Evolutionary conservation across 345 rosid species (phyloP).

Genomic region (Eucalyptus dawsonii): DNA sequence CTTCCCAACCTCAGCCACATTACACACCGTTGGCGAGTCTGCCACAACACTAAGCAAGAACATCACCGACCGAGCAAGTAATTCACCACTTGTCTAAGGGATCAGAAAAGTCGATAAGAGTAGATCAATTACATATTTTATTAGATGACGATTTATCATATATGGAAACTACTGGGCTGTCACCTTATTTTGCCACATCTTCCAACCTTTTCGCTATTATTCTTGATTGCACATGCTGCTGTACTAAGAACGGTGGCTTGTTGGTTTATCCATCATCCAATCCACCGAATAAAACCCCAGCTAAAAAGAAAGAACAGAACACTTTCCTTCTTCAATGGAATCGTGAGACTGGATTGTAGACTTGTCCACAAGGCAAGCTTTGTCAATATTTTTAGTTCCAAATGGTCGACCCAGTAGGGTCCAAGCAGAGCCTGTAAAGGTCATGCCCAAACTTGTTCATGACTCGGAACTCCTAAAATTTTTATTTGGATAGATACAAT

Average conservation of each 20-base stretch:
- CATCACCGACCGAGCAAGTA: background rate
- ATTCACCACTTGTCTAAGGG: background rate
- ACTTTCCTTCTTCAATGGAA: background rate
- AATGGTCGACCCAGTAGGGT: background rate
- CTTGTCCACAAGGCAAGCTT: no score
- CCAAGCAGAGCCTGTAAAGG: background rate
- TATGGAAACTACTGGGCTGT: background rate
- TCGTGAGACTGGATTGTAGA: no score
- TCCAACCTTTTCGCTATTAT: background rate
- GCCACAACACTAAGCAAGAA: background rate
- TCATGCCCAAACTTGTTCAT: background rate
- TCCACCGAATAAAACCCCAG: background rate
- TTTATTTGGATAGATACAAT: no score
- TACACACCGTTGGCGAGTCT: background rate
- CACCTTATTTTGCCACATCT: background rate
- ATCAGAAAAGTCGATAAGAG: background rate
- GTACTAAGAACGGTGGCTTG: background rate
- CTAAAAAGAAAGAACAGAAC: background rate
- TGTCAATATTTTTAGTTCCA: no score
- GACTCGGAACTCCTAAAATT: background rate
- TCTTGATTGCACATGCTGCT: background rate
- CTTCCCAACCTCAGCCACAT: no score
- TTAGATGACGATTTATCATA: background rate
- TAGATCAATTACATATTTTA: background rate
- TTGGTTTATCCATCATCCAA: background rate